Evolutionary conservation across 768 basidiomycete genomes (phyloP).

Genomic region (Mycena floridula): DNA sequence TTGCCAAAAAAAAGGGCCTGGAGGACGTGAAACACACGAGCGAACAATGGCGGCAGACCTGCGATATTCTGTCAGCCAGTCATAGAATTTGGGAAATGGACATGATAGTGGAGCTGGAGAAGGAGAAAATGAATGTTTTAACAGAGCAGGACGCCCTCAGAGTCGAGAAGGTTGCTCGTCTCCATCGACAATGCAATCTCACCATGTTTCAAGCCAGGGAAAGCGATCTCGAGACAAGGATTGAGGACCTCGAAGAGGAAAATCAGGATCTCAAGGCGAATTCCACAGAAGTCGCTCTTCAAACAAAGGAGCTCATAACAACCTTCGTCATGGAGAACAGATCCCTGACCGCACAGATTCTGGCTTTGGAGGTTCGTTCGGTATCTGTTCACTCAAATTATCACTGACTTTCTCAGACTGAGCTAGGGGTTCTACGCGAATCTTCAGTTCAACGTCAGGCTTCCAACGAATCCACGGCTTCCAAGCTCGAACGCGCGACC

Average conservation of each 20-base stretch:
- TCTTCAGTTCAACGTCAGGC: conserved; percentile 45
- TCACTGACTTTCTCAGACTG: conserved; percentile 20
- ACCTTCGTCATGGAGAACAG: neutral
- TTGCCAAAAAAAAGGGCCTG: conserved; percentile 36
- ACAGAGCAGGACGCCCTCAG: conserved; percentile 49
- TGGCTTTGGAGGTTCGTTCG: conserved; percentile 37
- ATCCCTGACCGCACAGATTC: conserved; percentile 25
- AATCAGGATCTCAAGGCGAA: conserved; percentile 12
- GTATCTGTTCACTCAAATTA: neutral
- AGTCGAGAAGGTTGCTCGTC: conserved; percentile 48
- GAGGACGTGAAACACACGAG: conserved; percentile 37
- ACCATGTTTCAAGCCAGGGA: conserved; percentile 64
- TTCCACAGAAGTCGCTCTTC: conserved; percentile 21
- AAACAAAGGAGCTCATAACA: conserved; percentile 12
- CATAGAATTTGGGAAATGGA: conserved; percentile 63
- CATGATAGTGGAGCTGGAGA: conserved; percentile 46
- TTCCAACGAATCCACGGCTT: conserved; percentile 35
- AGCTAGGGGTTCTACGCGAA: conserved; percentile 37
- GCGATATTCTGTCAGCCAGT: conserved; percentile 54
- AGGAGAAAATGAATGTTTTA: conserved; percentile 42
- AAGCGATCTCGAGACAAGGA: conserved; percentile 47
- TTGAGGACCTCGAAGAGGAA: conserved; percentile 43
- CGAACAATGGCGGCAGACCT: conserved; percentile 48
- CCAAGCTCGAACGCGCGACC: conserved; percentile 50
- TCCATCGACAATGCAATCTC: conserved; percentile 63